These are phyloP conservation scores for Ustilago loliicola DNA, from an alignment of 1,284 basidiomycete species.

Conservation along the genomic window DNA sequence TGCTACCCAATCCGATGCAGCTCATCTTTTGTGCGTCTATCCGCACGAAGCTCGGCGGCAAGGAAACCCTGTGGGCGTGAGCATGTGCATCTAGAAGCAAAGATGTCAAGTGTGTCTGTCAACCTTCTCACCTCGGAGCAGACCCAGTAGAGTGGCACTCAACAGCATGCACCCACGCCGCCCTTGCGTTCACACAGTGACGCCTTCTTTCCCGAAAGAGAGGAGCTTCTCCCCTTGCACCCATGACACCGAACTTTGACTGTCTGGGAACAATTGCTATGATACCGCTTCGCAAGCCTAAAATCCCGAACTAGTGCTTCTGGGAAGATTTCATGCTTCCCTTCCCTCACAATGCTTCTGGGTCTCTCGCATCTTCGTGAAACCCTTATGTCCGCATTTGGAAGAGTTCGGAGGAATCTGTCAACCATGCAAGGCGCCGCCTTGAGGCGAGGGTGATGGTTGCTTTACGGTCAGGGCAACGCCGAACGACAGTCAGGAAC, in stretches of 20 bases:
- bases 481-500: background rate
- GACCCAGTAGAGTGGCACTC: background rate
- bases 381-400: background rate
- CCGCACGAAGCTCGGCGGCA: background rate
- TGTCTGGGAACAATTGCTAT: background rate
- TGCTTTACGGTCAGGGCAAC: background rate
- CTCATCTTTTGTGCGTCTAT: background rate
- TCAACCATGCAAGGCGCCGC: background rate
- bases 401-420: background rate
- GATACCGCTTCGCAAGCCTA: background rate
- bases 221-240: background rate
- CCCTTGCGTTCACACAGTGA: background rate
- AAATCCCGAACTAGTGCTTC: background rate
- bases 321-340: constrained; percentile 8
- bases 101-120: background rate
- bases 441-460: background rate
- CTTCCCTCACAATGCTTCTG: background rate
- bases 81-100: background rate
- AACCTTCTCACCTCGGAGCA: background rate
- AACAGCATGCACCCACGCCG: background rate
- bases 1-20: background rate
- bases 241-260: background rate
- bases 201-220: too few species aligned
- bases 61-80: background rate
- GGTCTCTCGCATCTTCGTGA: background rate